These are phyloP conservation scores for Podospora comata DNA, from an alignment of 495 filamentous ascomycete genomes.

Conservation along the genomic window DNA sequence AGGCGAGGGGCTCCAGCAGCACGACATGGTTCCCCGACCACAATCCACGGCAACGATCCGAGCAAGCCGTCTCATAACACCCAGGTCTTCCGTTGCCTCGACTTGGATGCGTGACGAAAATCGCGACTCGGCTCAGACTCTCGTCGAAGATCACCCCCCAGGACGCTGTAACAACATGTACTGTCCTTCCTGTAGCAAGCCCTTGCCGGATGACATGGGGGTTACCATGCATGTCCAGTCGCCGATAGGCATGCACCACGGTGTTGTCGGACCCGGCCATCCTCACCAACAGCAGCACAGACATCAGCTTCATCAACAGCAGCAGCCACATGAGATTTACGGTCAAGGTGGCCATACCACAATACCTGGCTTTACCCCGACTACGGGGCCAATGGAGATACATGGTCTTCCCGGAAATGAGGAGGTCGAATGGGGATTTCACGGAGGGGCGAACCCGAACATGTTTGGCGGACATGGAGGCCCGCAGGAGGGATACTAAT, in stretches of 20 bases:
- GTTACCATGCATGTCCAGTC: constrained; percentile 14
- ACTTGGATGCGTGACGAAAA: constrained; percentile 31
- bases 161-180: constrained; percentile 26
- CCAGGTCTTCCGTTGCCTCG: constrained; percentile 24
- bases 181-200: constrained; percentile 30
- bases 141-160: constrained; percentile 30
- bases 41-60: constrained; percentile 19
- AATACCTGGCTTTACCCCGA: constrained; percentile 10
- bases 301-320: constrained; percentile 1
- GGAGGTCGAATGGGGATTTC: constrained; percentile 17
- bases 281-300: constrained; percentile 12
- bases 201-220: constrained; percentile 16
- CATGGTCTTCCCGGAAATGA: constrained; percentile 13
- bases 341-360: background rate
- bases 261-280: background rate
- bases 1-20: constrained; percentile 9
- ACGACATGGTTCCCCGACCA: constrained; percentile 14
- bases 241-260: constrained; percentile 18
- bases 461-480: constrained; percentile 25
- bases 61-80: constrained; percentile 23
- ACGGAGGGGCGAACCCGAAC: constrained; percentile 16
- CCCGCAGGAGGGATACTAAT: constrained; percentile 23
- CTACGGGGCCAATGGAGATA: constrained; percentile 12
- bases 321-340: background rate
- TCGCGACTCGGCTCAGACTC: constrained; percentile 32